Evolutionary conservation across 495 filamentous ascomycete species (phyloP).

Genomic region (Penicillium manginii): DNA sequence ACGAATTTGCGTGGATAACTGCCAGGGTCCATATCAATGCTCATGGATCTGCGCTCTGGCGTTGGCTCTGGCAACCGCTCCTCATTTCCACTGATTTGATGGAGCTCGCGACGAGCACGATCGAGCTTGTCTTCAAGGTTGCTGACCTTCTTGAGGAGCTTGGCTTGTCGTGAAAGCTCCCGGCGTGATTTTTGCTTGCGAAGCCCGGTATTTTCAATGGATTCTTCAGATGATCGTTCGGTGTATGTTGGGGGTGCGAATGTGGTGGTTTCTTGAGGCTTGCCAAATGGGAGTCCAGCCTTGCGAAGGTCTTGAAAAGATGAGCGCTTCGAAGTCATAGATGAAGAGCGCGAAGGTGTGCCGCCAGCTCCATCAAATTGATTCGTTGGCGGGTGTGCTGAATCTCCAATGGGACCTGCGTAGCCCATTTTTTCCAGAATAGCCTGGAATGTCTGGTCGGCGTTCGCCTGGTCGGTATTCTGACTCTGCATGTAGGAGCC

Average conservation of each 20-base stretch:
- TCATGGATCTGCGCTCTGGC: conserved; percentile 22
- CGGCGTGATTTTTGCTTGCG: conserved; percentile 59
- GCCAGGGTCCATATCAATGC: conserved; percentile 39
- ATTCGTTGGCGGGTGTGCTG: background rate
- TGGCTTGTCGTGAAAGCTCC: conserved; percentile 64
- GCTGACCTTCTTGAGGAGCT: conserved; percentile 66
- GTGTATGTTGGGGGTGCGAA: conserved; percentile 10
- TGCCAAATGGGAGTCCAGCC: conserved; percentile 36
- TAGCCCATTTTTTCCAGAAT: conserved; percentile 44
- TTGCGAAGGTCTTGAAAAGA: conserved; percentile 47
- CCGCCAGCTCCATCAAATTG: background rate
- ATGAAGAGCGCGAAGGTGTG: conserved; percentile 24
- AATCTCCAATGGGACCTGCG: conserved; percentile 10
- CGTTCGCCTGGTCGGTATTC: conserved; percentile 24
- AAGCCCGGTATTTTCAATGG: conserved; percentile 35
- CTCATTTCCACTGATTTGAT: conserved; percentile 49
- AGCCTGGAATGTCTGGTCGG: conserved; percentile 45
- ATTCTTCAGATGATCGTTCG: conserved; percentile 33
- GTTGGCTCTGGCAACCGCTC: conserved; percentile 32
- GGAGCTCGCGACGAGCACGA: conserved; percentile 61
- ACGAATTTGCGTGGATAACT: conserved; percentile 51
- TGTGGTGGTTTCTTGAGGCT: conserved; percentile 14
- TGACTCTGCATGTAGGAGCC: conserved; percentile 37
- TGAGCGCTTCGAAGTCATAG: conserved; percentile 36
- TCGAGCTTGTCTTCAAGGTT: conserved; percentile 66